Conservation (phyloP, 75 land plant genomes). For the Sequoia sempervirens region DNA sequence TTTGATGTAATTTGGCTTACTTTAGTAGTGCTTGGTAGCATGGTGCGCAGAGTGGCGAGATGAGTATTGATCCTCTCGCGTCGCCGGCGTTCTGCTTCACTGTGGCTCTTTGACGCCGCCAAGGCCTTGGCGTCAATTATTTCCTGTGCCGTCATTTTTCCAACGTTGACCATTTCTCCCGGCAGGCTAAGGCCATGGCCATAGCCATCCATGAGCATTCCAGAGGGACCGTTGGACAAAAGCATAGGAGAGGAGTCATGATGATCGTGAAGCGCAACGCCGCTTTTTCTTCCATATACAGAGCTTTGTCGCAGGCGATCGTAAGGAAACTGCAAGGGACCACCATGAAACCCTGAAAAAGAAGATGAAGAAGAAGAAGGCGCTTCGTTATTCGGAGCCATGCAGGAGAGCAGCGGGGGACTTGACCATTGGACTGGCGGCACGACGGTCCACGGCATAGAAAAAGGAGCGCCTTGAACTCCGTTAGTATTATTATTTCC, state of each 20-base stretch:
- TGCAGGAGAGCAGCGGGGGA: conserved; percentile 2
- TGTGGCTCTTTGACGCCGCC: conserved; percentile 84
- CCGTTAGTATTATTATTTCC: conserved; percentile 4
- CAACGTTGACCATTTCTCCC: conserved; percentile 17
- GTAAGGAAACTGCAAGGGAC: conserved; percentile 1
- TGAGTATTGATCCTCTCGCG: conserved; percentile 78
- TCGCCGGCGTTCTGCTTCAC: conserved; percentile 79
- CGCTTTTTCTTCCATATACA: conserved; percentile 3
- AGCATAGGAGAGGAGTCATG: not conserved
- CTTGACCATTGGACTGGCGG: conserved; percentile 1
- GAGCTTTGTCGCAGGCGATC: not conserved
- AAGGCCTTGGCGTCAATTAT: conserved; percentile 84
- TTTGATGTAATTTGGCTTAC: conserved; percentile 24
- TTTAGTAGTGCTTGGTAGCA: conserved; percentile 76
- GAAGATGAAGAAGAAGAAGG: not conserved
- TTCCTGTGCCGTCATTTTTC: conserved; percentile 69
- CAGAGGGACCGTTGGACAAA: not conserved
- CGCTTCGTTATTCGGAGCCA: conserved; percentile 3
- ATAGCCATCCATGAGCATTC: not conserved
- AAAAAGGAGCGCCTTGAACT: not conserved
- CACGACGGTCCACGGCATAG: conserved; percentile 2
- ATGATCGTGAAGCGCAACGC: not conserved
- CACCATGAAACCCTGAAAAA: conserved; percentile 4
- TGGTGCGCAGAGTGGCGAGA: conserved; percentile 64
- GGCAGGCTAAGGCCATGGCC: not conserved